These are phyloP conservation scores for Geotrichum fermentans DNA, from an alignment of 1,139 yeast genomes.

Conservation along the genomic window DNA sequence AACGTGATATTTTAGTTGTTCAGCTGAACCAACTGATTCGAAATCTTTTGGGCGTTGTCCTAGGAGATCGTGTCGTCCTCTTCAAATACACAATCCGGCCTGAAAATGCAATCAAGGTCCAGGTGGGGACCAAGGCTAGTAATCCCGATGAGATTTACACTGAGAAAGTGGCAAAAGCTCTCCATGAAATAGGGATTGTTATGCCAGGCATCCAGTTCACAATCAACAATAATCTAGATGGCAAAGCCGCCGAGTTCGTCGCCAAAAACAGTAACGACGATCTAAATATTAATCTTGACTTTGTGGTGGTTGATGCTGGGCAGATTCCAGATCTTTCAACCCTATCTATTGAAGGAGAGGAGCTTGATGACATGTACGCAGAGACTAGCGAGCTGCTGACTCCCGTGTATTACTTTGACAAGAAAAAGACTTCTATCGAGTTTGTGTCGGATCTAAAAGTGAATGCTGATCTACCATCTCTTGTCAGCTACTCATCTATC, in stretches of 20 bases:
- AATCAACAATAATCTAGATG: conserved; percentile 3
- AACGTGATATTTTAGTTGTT: background rate
- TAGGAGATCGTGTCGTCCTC: conserved; percentile 68
- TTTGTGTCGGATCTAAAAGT: conserved; percentile 21
- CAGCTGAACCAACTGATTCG: conserved; percentile 37
- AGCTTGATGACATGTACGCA: conserved; percentile 24
- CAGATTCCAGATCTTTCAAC: conserved; percentile 27
- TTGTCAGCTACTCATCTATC: conserved; percentile 48
- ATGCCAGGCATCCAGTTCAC: conserved; percentile 48
- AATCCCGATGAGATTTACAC: conserved; percentile 24
- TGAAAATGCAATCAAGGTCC: conserved; percentile 43
- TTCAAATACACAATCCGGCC: conserved; percentile 49
- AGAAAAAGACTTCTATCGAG: conserved; percentile 21
- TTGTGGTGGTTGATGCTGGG: conserved; percentile 25
- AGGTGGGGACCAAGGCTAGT: conserved; percentile 21
- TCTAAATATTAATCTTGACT: conserved; percentile 25
- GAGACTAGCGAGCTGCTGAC: conserved; percentile 13
- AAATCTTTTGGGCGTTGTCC: conserved; percentile 50
- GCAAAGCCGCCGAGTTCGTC: background rate
- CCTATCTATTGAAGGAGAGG: conserved; percentile 24
- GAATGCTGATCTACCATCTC: conserved; percentile 41
- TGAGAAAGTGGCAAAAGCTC: conserved; percentile 26
- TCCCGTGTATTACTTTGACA: conserved; percentile 22
- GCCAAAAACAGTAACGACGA: conserved; percentile 25
- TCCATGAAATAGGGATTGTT: conserved; percentile 51